Evolutionary conservation across 306 rosid genomes (phyloP).

Genomic region (Cicer bijugum): DNA sequence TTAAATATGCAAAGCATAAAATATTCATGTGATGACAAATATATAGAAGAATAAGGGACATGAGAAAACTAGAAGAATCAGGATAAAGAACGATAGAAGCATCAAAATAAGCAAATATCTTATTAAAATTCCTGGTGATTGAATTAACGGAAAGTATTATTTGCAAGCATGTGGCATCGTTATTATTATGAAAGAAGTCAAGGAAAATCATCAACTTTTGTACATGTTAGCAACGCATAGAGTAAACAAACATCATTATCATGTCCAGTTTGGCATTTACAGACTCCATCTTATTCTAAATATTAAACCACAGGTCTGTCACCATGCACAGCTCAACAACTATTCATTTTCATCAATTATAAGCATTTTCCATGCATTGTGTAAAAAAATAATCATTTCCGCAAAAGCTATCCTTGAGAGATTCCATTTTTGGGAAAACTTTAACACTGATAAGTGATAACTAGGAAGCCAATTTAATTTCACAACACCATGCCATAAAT

Average conservation of each 20-base stretch:
- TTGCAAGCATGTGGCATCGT: neutral
- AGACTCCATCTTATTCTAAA: neutral
- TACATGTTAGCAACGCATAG: neutral
- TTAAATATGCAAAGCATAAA: constrained; percentile 38
- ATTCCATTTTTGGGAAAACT: neutral
- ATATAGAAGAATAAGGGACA: constrained; percentile 21
- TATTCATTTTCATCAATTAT: neutral
- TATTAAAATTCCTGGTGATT: neutral
- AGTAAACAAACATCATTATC: constrained; percentile 2
- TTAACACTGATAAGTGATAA: constrained; percentile 4
- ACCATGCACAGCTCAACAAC: neutral
- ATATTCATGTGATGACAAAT: neutral
- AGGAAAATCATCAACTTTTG: constrained; percentile 23
- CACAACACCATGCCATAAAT: constrained; percentile 13
- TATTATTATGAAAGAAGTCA: constrained; percentile 15
- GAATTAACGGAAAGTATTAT: constrained; percentile 11
- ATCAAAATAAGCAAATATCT: constrained; percentile 11
- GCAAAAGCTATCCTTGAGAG: constrained; percentile 24
- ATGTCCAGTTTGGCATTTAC: constrained; percentile 16
- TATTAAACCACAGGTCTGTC: constrained; percentile 22
- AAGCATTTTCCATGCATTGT: neutral
- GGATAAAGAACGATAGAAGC: constrained; percentile 10
- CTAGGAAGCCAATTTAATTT: neutral
- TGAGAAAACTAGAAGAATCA: constrained; percentile 27
- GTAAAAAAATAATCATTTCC: neutral